Conservation (phyloP, 2,329 filamentous ascomycete genomes). For the Apiospora marii region DNA sequence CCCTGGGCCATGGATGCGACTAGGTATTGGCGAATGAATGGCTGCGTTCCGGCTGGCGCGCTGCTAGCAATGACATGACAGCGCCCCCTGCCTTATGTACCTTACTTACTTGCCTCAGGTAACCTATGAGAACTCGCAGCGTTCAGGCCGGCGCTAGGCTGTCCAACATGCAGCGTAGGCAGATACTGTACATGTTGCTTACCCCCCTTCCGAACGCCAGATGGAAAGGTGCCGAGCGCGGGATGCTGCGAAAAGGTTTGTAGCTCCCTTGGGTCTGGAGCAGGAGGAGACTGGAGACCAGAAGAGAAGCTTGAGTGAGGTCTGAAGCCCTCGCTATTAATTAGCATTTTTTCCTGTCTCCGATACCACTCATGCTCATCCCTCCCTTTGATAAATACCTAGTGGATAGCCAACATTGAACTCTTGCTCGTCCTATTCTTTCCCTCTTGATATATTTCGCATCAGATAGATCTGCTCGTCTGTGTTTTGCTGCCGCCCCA, state of each 20-base stretch:
- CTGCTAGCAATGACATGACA: background rate
- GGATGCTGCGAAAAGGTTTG: background rate
- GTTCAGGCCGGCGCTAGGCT: background rate
- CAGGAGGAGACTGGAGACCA: background rate
- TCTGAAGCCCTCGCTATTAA: conserved; percentile 14
- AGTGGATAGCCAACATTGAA: background rate
- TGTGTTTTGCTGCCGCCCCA: conserved; percentile 1
- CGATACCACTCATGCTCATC: background rate
- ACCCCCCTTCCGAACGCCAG: background rate
- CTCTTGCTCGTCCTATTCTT: background rate
- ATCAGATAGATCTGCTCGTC: conserved; percentile 3
- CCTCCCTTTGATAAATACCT: conserved; percentile 14
- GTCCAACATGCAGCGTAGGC: background rate
- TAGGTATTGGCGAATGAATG: conserved; percentile 1
- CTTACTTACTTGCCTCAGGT: background rate
- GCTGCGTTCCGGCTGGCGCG: background rate
- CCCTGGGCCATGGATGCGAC: background rate
- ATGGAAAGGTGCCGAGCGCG: background rate
- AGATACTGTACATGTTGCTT: background rate
- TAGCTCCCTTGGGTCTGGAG: conserved; percentile 2
- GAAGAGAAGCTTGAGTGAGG: background rate
- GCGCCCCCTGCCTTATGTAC: background rate
- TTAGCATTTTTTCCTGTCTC: background rate
- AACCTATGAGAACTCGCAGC: background rate
- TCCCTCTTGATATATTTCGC: background rate